Percentiles rank a stretch among this genome's conserved stretches.
These are phyloP conservation scores for Ashbya aceris DNA, from an alignment of 1,139 yeast species.

Conservation along the genomic window DNA sequence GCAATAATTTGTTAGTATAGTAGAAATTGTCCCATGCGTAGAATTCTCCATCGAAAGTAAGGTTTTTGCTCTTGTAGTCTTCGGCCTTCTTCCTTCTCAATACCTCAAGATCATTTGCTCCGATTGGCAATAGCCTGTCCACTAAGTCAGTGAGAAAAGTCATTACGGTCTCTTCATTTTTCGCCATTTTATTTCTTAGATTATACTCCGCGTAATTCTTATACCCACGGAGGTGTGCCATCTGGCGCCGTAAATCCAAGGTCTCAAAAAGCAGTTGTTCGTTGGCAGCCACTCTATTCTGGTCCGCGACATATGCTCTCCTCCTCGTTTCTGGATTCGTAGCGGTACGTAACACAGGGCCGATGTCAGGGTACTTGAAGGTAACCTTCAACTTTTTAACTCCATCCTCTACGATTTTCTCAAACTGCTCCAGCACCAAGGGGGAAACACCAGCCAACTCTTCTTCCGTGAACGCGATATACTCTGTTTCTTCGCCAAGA, in stretches of 20 bases:
- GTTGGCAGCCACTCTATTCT: constrained; percentile 55
- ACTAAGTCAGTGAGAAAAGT: constrained; percentile 54
- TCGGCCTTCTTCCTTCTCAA: constrained; percentile 46
- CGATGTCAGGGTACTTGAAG: constrained; percentile 69
- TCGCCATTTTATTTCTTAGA: constrained; percentile 75
- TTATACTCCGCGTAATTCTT: constrained; percentile 57
- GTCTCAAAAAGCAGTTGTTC: constrained; percentile 51
- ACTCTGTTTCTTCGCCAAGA: constrained; percentile 63
- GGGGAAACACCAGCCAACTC: constrained; percentile 70
- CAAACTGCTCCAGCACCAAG: constrained; percentile 50
- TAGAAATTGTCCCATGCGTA: constrained; percentile 70
- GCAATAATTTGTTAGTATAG: constrained; percentile 56
- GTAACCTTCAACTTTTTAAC: constrained; percentile 50
- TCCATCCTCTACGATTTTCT: constrained; percentile 34
- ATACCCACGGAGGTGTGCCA: constrained; percentile 60
- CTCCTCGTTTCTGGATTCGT: constrained; percentile 55
- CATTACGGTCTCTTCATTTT: constrained; percentile 48
- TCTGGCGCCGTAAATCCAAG: constrained; percentile 48
- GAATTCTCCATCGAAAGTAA: constrained; percentile 37
- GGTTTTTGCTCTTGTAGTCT: constrained; percentile 40
- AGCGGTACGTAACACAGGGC: constrained; percentile 71
- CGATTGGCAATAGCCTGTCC: constrained; percentile 48
- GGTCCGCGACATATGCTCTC: constrained; percentile 54
- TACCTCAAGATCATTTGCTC: constrained; percentile 43
- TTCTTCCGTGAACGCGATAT: constrained; percentile 46